Conservation (phyloP, 176 grass and related monocot genomes). For the Oryza meyeriana region DNA sequence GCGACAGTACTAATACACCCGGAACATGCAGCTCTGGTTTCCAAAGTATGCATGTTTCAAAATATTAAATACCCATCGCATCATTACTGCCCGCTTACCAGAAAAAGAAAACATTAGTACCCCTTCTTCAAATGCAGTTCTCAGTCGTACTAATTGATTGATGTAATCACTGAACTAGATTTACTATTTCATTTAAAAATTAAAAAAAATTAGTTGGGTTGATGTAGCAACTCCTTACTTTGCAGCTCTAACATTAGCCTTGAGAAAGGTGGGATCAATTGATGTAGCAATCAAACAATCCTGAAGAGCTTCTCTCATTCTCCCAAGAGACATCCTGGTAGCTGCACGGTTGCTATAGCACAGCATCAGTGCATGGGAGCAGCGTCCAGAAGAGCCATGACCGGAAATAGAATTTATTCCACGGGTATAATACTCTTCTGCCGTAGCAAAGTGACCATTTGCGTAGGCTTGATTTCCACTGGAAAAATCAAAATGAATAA, state of each 20-base stretch:
- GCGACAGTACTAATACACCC: neutral
- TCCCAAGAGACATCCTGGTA: constrained; percentile 81
- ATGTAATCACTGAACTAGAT: neutral
- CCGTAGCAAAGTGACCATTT: constrained; percentile 75
- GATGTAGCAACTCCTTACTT: constrained; percentile 57
- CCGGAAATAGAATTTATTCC: constrained; percentile 71
- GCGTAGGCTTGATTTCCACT: constrained; percentile 97
- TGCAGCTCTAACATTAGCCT: constrained; percentile 83
- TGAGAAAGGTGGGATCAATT: constrained; percentile 73
- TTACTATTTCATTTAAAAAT: neutral
- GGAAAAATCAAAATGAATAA: constrained; percentile 38
- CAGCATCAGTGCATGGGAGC: constrained; percentile 65
- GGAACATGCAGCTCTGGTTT: constrained; percentile 15
- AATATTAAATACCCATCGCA: neutral
- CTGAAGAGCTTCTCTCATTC: constrained; percentile 75
- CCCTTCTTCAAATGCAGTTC: neutral
- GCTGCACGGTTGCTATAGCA: constrained; percentile 99
- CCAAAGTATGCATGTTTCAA: neutral
- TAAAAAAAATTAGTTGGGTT: neutral
- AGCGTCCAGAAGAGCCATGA: constrained; percentile 43
- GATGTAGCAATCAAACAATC: constrained; percentile 75
- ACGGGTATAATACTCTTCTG: constrained; percentile 86
- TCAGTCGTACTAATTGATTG: neutral
- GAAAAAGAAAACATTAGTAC: neutral
- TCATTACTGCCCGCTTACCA: neutral